phyloP scores from a whole-genome alignment of 2,329 filamentous ascomycete genomes.

The Cryphonectria parasitica region DNA sequence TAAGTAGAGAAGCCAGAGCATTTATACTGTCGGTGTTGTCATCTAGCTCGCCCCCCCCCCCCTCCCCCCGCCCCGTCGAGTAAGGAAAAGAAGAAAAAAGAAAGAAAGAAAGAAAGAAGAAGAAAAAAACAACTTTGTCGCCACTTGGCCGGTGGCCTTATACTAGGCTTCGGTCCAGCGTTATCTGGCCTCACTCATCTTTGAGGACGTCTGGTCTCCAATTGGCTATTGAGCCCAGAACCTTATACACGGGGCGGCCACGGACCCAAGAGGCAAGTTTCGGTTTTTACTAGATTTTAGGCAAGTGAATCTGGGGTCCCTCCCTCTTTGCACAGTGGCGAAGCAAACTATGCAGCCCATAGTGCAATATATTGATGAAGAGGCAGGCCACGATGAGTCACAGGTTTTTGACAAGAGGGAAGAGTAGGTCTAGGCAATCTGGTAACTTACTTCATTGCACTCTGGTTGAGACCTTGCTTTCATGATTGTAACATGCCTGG shows the following conservation, averaged over 20 bases:
- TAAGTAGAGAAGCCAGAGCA: not conserved
- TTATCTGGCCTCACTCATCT: not conserved
- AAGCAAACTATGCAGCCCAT: not conserved
- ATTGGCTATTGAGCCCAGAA: not conserved
- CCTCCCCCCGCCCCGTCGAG: too few species aligned
- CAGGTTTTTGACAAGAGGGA: not conserved
- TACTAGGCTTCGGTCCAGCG: not conserved
- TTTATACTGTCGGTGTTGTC: not conserved
- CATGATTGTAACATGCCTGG: not conserved
- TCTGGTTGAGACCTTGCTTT: not conserved
- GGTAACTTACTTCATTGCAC: not conserved
- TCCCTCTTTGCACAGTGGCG: not conserved
- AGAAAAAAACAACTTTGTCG: not conserved
- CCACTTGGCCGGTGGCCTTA: not conserved
- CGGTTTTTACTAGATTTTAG: too few species aligned
- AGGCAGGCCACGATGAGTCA: not conserved
- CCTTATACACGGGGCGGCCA: not conserved
- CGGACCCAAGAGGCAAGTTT: not conserved
- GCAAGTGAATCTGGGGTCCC: rapidly evolving
- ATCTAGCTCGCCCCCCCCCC: too few species aligned
- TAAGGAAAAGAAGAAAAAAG: too few species aligned
- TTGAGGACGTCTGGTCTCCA: not conserved
- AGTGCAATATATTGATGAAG: not conserved
- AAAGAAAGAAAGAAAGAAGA: too few species aligned
- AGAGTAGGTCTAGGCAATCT: not conserved